Conservation (phyloP, 768 basidiomycete species). For the Cystobasidium onofrii region DNA sequence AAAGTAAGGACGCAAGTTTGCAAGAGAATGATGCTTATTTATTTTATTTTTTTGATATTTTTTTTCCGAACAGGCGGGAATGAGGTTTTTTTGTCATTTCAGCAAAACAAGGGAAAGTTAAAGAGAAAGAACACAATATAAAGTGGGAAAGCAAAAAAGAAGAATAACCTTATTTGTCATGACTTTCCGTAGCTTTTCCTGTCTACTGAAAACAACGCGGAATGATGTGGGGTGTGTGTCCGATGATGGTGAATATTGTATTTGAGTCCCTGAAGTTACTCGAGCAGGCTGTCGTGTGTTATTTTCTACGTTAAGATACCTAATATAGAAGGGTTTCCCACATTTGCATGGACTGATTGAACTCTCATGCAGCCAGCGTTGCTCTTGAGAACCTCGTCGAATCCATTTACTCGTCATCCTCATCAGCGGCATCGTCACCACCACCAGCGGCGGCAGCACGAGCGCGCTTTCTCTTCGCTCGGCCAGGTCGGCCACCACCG, state of each 20-base stretch:
- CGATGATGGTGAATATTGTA: too few species aligned
- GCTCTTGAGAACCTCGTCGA: too few species aligned
- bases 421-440: slow-evolving; percentile 80
- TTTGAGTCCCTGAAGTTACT: too few species aligned
- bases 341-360: too few species aligned
- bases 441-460: slow-evolving; percentile 82
- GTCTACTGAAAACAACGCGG: slow-evolving; percentile 4
- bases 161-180: background rate
- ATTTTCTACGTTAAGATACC: too few species aligned
- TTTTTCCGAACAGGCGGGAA: background rate
- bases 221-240: background rate
- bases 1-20: background rate
- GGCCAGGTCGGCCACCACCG: slow-evolving; percentile 72
- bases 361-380: too few species aligned
- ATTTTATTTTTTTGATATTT: too few species aligned
- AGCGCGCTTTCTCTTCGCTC: slow-evolving; percentile 97
- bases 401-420: slow-evolving; percentile 33
- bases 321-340: too few species aligned
- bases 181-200: background rate
- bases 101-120: background rate
- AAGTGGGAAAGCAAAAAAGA: background rate
- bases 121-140: background rate
- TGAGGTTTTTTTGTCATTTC: background rate
- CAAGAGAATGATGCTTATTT: too few species aligned
- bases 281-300: too few species aligned